These are phyloP conservation scores for Kalaharituber pfeilii DNA, from an alignment of 2,329 filamentous ascomycete species.

Conservation along the genomic window DNA sequence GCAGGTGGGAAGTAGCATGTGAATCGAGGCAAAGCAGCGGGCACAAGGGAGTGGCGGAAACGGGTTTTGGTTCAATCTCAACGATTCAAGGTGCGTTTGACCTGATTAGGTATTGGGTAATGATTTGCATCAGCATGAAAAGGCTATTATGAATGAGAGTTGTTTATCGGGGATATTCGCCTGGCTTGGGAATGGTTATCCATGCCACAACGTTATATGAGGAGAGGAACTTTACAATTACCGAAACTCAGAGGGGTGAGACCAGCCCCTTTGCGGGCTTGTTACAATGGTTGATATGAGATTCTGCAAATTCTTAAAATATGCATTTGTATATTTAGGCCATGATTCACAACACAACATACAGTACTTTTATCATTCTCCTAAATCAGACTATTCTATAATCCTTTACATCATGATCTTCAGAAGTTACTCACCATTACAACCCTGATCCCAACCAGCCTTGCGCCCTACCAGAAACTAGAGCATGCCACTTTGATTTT, in stretches of 20 bases:
- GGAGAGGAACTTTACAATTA: too few species aligned
- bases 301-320: too few species aligned
- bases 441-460: not conserved
- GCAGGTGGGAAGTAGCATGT: not conserved
- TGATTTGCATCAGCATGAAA: not conserved
- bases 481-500: not conserved
- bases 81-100: too few species aligned
- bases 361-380: too few species aligned
- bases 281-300: too few species aligned
- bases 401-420: not conserved
- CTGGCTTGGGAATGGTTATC: not conserved
- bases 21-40: not conserved
- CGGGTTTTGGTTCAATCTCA: too few species aligned
- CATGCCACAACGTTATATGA: too few species aligned
- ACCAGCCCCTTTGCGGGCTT: too few species aligned
- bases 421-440: not conserved
- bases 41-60: not conserved
- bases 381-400: not conserved
- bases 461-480: not conserved
- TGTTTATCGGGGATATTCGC: not conserved
- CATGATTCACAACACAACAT: too few species aligned
- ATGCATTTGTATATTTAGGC: too few species aligned
- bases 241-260: too few species aligned
- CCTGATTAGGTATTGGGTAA: not conserved
- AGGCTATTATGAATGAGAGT: not conserved